Conservation (phyloP, 805 yeast species). For the Ogataea wickerhamii region DNA sequence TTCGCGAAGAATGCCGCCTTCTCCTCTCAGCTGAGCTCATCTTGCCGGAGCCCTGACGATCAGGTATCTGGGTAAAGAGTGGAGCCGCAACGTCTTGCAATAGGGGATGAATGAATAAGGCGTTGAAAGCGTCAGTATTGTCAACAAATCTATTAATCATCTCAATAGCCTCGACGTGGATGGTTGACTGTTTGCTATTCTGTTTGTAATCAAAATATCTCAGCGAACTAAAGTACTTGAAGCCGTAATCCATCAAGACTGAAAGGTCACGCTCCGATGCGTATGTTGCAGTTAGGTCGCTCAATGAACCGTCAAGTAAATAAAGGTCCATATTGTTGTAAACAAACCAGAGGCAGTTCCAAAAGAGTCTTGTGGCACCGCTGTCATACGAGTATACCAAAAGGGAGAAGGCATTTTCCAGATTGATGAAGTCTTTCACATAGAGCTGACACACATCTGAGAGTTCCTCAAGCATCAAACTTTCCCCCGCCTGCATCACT, state of each 20-base stretch:
- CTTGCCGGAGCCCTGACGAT: constrained; percentile 1
- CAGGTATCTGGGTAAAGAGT: constrained; percentile 4
- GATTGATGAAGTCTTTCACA: constrained; percentile 50
- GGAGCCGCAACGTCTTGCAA: constrained; percentile 28
- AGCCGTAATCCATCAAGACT: constrained; percentile 29
- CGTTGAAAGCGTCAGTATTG: constrained; percentile 37
- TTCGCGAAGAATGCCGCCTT: constrained; percentile 24
- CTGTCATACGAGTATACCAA: constrained; percentile 50
- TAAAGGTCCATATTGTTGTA: constrained; percentile 61
- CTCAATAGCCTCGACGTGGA: constrained; percentile 26
- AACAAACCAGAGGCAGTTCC: constrained; percentile 64
- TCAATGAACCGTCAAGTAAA: constrained; percentile 44
- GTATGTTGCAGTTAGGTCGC: constrained; percentile 30
- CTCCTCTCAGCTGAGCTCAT: constrained; percentile 14
- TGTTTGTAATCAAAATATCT: constrained; percentile 24
- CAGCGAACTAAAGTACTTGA: constrained; percentile 33
- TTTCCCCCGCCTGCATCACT: constrained; percentile 58
- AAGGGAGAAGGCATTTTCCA: constrained; percentile 58
- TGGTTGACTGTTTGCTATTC: constrained; percentile 7
- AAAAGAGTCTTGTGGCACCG: constrained; percentile 52
- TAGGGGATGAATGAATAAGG: constrained; percentile 36
- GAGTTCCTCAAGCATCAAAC: constrained; percentile 55
- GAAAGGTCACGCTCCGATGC: constrained; percentile 14
- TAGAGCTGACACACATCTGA: constrained; percentile 59
- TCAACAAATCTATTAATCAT: constrained; percentile 34